Percentiles rank a stretch among this genome's conserved stretches.
Conservation (phyloP, 345 rosid genomes). For the Bruguiera parviflora region DNA sequence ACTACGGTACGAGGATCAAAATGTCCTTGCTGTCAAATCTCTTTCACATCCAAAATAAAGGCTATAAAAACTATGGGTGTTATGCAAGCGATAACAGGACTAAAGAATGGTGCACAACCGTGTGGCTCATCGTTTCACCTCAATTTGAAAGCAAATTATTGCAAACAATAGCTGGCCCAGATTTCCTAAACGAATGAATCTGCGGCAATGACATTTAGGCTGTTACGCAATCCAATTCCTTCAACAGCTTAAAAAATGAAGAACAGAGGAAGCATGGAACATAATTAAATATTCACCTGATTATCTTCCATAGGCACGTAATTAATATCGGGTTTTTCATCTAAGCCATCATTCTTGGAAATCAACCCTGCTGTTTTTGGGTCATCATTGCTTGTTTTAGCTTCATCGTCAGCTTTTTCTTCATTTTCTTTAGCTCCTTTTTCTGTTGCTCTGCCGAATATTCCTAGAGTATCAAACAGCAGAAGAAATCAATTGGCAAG, state of each 20-base stretch:
- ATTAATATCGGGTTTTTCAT: conserved; percentile 79
- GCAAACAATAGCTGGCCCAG: background rate
- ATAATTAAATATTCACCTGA: conserved; percentile 42
- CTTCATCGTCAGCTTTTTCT: conserved; percentile 56
- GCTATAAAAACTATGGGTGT: background rate
- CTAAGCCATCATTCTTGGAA: conserved; percentile 34
- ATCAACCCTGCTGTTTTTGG: conserved; percentile 35
- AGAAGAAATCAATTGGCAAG: background rate
- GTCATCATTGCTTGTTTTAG: conserved; percentile 41
- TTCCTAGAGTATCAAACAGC: conserved; percentile 45
- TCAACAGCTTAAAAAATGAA: background rate
- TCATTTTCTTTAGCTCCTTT: conserved; percentile 49
- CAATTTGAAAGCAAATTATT: background rate
- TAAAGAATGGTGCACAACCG: background rate
- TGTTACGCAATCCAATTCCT: background rate
- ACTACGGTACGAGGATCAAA: background rate
- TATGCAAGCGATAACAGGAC: background rate
- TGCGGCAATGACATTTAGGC: background rate
- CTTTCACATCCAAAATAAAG: background rate
- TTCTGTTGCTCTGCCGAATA: conserved; percentile 68
- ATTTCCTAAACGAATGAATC: conserved; percentile 6
- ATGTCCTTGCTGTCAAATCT: background rate
- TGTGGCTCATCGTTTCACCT: background rate
- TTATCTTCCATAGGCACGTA: conserved; percentile 66
- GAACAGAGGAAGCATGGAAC: background rate